phyloP scores from a whole-genome alignment of 768 basidiomycete genomes.

The Russula dissimulans region DNA sequence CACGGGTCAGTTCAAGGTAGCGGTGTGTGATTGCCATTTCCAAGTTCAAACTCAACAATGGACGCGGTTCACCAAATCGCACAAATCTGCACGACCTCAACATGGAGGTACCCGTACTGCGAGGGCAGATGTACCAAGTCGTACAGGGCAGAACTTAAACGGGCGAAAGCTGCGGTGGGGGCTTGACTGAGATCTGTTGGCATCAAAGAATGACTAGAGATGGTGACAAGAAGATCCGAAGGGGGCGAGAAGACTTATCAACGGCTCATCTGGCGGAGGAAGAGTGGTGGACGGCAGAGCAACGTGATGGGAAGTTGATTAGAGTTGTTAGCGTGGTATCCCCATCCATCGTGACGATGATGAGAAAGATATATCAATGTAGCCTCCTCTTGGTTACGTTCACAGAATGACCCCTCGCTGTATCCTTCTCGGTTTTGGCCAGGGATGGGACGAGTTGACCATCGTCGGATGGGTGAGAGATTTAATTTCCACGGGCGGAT shows the following conservation, averaged over 20 bases:
- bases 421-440: background rate
- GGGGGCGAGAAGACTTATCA: background rate
- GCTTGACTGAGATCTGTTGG: background rate
- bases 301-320: background rate
- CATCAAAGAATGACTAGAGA: background rate
- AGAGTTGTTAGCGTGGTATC: background rate
- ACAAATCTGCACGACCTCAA: background rate
- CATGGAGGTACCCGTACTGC: background rate
- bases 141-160: background rate
- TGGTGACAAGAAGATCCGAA: background rate
- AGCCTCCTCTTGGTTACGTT: conserved; percentile 9
- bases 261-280: background rate
- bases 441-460: background rate
- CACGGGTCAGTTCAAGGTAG: background rate
- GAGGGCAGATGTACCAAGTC: too few relatives aligned
- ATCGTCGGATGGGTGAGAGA: too few relatives aligned
- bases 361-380: background rate
- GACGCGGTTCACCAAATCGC: too few relatives aligned
- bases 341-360: background rate
- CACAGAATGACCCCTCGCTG: conserved; percentile 2
- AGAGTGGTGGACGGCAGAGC: background rate
- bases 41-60: too few relatives aligned
- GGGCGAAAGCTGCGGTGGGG: background rate
- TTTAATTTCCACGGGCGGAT: conserved; percentile 2
- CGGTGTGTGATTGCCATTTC: background rate